Conservation (phyloP, 148 eudicot genomes). For the Drosera capensis region DNA sequence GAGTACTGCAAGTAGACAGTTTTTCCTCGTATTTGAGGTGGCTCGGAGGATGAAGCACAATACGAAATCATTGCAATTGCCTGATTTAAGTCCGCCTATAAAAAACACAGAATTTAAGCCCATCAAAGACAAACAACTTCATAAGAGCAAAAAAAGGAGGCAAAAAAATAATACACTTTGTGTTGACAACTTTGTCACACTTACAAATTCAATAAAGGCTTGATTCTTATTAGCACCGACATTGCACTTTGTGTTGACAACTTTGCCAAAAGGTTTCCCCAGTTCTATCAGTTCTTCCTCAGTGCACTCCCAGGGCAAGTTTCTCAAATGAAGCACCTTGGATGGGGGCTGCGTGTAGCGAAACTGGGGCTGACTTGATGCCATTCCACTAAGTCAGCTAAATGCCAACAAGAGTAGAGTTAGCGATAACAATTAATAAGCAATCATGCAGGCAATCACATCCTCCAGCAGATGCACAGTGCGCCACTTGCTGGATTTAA, state of each 20-base stretch:
- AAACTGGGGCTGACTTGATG: constrained; percentile 94
- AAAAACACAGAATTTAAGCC: constrained; percentile 5
- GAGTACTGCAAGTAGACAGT: constrained; percentile 95
- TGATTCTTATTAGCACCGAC: constrained; percentile 96
- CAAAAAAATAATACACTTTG: neutral
- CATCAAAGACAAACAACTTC: neutral
- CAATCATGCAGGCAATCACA: too few relatives aligned
- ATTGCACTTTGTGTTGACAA: constrained; percentile 97
- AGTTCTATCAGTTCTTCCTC: constrained; percentile 88
- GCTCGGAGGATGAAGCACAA: constrained; percentile 95
- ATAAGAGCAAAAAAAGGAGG: neutral
- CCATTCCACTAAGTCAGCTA: constrained; percentile 28
- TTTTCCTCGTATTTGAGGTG: constrained; percentile 97
- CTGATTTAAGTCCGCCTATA: constrained; percentile 85
- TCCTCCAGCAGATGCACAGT: too few relatives aligned
- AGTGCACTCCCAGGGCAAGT: constrained; percentile 96
- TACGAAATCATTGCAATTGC: constrained; percentile 97
- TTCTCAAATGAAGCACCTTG: constrained; percentile 95
- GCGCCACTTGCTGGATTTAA: too few relatives aligned
- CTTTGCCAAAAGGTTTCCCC: constrained; percentile 92
- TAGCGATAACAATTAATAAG: too few relatives aligned
- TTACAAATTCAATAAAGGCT: constrained; percentile 97
- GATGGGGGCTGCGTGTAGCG: constrained; percentile 98
- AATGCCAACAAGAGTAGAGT: constrained; percentile 6
- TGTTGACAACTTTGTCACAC: constrained; percentile 10